A percentile compares a stretch with the other conserved stretches of the same genome.
phyloP scores from a whole-genome alignment of 2,329 filamentous ascomycete genomes.

The Cladobotryum protrusum region DNA sequence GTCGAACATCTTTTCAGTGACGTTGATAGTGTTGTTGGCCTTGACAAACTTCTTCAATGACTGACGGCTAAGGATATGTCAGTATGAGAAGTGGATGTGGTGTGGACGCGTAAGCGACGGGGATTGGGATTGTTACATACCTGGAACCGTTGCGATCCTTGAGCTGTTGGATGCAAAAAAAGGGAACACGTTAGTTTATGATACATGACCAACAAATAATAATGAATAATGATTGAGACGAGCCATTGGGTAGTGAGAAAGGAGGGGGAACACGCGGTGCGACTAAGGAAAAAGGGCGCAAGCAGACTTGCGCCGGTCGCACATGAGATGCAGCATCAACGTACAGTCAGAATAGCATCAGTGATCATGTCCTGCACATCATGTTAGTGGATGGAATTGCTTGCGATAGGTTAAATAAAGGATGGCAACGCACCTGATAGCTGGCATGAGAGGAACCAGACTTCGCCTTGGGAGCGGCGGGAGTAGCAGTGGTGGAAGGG shows the following conservation, averaged over 20 bases:
- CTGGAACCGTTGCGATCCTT: slow-evolving; percentile 56
- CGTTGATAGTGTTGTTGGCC: slow-evolving; percentile 46
- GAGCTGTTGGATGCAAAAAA: slow-evolving; percentile 38
- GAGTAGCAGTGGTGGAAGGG: slow-evolving; percentile 18
- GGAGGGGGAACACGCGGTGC: background rate
- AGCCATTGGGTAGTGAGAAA: background rate
- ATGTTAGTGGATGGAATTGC: slow-evolving; percentile 17
- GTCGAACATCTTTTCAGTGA: slow-evolving; percentile 52
- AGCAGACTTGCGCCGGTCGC: slow-evolving; percentile 4
- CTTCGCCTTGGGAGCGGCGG: slow-evolving; percentile 38
- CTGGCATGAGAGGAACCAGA: slow-evolving; percentile 46
- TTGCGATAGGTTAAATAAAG: slow-evolving; percentile 10
- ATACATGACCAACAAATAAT: background rate
- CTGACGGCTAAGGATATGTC: slow-evolving; percentile 41
- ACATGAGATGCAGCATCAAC: slow-evolving; percentile 22
- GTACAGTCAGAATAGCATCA: slow-evolving; percentile 56
- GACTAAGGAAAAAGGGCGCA: background rate
- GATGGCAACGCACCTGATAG: slow-evolving; percentile 48
- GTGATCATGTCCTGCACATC: slow-evolving; percentile 53
- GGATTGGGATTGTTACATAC: slow-evolving; percentile 14
- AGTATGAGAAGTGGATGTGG: slow-evolving; percentile 12
- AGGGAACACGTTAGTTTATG: slow-evolving; percentile 32
- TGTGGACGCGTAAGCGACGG: background rate
- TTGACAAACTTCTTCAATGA: slow-evolving; percentile 56
- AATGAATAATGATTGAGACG: background rate